Percentiles rank a stretch among this genome's conserved stretches.
Evolutionary conservation across 202 grass and related monocot genomes (phyloP).

Genomic region (Cymbopogon flexuosus): DNA sequence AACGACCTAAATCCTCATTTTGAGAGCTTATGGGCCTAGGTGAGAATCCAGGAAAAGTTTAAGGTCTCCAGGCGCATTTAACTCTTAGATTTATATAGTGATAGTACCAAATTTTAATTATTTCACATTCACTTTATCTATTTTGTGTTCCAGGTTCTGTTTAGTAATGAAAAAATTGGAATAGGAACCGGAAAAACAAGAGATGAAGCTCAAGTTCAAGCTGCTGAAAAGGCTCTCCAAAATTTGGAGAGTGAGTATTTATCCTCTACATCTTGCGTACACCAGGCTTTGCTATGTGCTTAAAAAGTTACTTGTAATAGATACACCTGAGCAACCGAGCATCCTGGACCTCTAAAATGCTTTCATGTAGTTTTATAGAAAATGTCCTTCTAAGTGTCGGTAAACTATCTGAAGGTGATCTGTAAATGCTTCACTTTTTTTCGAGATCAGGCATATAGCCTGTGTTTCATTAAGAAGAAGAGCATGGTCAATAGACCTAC

Average conservation of each 20-base stretch:
- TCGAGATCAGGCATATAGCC: too few species aligned
- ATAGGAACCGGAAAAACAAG: constrained; percentile 79
- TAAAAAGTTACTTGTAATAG: not conserved
- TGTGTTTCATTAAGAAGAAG: too few species aligned
- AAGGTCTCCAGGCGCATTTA: not conserved
- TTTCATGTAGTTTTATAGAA: not conserved
- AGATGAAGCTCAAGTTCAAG: constrained; percentile 84
- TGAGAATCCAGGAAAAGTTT: not conserved
- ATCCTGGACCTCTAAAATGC: not conserved
- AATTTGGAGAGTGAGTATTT: constrained; percentile 69
- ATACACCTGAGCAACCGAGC: not conserved
- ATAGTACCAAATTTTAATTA: constrained; percentile 8
- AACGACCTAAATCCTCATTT: not conserved
- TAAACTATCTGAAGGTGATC: constrained; percentile 14
- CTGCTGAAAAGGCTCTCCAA: constrained; percentile 81
- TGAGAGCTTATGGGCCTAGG: not conserved
- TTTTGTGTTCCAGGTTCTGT: constrained; percentile 66
- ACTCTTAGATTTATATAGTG: not conserved
- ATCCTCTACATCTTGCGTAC: constrained; percentile 2
- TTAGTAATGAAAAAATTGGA: constrained; percentile 82
- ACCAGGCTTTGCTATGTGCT: not conserved
- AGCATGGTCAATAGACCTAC: too few species aligned
- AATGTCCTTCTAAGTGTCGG: not conserved
- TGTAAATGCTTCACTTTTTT: not conserved
- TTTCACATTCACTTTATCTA: constrained; percentile 25